phyloP scores from a whole-genome alignment of 2,329 filamentous ascomycete species.

The Talaromyces sp. region DNA sequence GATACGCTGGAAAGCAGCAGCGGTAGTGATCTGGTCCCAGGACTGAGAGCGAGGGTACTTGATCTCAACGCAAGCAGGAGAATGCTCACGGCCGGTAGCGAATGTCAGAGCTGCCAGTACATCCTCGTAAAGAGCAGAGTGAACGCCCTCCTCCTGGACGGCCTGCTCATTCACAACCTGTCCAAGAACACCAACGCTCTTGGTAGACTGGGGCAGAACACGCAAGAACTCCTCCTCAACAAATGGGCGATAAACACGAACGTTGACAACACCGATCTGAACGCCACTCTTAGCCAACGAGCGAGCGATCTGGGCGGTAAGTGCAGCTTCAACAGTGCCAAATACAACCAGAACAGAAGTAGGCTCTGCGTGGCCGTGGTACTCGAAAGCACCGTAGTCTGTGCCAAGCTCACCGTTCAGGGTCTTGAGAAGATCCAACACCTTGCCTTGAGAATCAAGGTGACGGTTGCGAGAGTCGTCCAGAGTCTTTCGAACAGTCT shows the following conservation, averaged over 20 bases:
- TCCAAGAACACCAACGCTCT: constrained; percentile 80
- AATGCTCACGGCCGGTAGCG: constrained; percentile 64
- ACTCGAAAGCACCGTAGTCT: constrained; percentile 91
- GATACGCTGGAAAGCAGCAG: constrained; percentile 50
- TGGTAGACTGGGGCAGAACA: constrained; percentile 72
- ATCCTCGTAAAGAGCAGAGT: constrained; percentile 90
- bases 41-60: constrained; percentile 80
- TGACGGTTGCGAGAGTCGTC: constrained; percentile 68
- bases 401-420: constrained; percentile 93
- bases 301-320: constrained; percentile 78
- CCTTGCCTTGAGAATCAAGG: constrained; percentile 70
- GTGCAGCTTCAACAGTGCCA: constrained; percentile 84
- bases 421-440: constrained; percentile 68
- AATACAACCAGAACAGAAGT: constrained; percentile 89
- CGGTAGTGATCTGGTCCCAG: constrained; percentile 58
- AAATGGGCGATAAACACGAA: constrained; percentile 92
- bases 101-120: constrained; percentile 85
- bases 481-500: constrained; percentile 64
- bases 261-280: constrained; percentile 84
- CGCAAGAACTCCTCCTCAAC: constrained; percentile 91
- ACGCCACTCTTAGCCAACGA: constrained; percentile 72
- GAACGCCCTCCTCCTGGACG: constrained; percentile 72
- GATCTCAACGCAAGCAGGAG: constrained; percentile 73
- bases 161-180: constrained; percentile 77
- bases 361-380: constrained; percentile 78